phyloP scores from a whole-genome alignment of 345 rosid species.

The Eucalyptus regnans region DNA sequence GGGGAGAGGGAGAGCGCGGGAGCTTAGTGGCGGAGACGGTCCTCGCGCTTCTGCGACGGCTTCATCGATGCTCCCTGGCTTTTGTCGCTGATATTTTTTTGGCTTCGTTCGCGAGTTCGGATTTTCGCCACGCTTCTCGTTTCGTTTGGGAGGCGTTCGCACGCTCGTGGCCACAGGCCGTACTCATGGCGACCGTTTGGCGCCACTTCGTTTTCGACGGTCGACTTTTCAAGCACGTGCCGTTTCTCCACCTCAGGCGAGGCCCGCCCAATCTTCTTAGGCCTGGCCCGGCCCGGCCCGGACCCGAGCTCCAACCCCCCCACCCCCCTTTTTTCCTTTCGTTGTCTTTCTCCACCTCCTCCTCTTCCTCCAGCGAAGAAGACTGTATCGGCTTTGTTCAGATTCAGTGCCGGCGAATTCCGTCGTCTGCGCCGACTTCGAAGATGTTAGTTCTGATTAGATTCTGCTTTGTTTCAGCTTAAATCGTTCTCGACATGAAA shows the following conservation, averaged over 20 bases:
- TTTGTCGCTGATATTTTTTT: not conserved
- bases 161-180: constrained; percentile 19
- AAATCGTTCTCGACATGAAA: not conserved
- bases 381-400: not conserved
- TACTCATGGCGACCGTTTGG: constrained; percentile 15
- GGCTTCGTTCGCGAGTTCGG: not conserved
- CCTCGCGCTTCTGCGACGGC: not conserved
- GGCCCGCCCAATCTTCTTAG: not conserved
- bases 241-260: not conserved
- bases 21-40: not conserved
- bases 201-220: constrained; percentile 43
- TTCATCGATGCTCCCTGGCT: not conserved
- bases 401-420: not conserved
- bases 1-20: not conserved
- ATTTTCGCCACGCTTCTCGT: not conserved
- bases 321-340: not conserved
- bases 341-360: not conserved
- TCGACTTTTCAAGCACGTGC: not conserved
- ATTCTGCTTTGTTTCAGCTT: not conserved
- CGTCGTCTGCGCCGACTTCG: not conserved
- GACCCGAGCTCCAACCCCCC: too few species aligned
- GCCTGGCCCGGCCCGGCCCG: not conserved
- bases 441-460: not conserved
- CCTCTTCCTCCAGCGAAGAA: not conserved
- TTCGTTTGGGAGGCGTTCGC: not conserved